Evolutionary conservation across 129 eudicot species (phyloP).

Genomic region (Tagetes patula): DNA sequence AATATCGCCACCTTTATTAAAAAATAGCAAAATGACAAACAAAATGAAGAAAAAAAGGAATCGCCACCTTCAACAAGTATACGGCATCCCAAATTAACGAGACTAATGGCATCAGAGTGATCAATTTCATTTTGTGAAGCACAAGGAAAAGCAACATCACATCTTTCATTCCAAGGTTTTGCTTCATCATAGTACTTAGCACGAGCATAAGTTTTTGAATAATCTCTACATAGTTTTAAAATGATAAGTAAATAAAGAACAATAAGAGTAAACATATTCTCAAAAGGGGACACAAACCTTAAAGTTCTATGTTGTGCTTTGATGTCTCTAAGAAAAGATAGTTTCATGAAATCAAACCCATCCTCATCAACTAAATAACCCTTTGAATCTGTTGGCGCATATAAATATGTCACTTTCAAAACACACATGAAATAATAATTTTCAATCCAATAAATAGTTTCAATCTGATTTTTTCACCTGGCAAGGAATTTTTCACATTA

Average conservation of each 20-base stretch:
- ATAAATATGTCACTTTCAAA: neutral
- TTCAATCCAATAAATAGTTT: neutral
- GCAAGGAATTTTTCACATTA: conserved; percentile 19
- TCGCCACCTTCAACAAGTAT: conserved; percentile 83
- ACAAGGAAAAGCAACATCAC: conserved; percentile 97
- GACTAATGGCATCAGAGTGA: conserved; percentile 84
- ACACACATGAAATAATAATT: neutral
- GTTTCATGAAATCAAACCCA: conserved; percentile 87
- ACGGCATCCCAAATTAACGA: conserved; percentile 95
- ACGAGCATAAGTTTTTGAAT: conserved; percentile 94
- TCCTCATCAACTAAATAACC: conserved; percentile 99
- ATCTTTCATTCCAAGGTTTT: conserved; percentile 96
- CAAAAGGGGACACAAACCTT: conserved; percentile 56
- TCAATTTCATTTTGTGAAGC: conserved; percentile 94
- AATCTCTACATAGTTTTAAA: conserved; percentile 62
- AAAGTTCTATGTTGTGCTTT: conserved; percentile 91
- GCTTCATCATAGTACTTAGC: conserved; percentile 93
- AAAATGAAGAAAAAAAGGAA: neutral
- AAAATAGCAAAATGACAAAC: neutral
- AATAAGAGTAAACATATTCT: neutral
- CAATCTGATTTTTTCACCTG: neutral
- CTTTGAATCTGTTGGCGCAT: conserved; percentile 66
- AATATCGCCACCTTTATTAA: neutral
- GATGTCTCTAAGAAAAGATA: conserved; percentile 80
- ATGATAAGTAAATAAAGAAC: conserved; percentile 11